Conservation (phyloP, 257 asterid species). For the Solanum pimpinellifolium region DNA sequence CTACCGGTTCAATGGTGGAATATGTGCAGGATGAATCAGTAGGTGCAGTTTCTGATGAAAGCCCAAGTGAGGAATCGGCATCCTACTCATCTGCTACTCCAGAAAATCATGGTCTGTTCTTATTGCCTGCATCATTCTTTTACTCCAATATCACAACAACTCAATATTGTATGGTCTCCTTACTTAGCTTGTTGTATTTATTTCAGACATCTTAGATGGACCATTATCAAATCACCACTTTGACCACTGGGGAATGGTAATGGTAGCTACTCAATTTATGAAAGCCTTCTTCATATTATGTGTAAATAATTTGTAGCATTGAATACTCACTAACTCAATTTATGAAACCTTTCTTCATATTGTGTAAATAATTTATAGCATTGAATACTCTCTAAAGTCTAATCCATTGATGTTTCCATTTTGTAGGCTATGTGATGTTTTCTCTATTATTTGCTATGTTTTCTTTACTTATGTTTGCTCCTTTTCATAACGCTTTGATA, state of each 20-base stretch:
- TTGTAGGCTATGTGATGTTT: neutral
- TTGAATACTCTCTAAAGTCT: neutral
- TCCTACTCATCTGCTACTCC: conserved; percentile 25
- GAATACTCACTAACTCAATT: neutral
- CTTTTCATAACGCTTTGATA: neutral
- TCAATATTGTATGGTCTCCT: neutral
- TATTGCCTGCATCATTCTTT: conserved; percentile 1
- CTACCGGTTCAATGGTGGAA: neutral
- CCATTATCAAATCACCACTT: neutral
- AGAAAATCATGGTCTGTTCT: conserved; percentile 22
- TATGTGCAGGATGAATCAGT: conserved; percentile 38
- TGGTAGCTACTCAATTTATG: neutral
- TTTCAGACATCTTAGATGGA: neutral
- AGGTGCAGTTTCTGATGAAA: conserved; percentile 25
- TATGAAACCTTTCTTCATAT: neutral
- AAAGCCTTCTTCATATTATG: neutral
- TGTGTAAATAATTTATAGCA: neutral
- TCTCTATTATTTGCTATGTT: neutral
- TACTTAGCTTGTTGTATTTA: neutral
- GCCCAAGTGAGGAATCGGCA: conserved; percentile 22
- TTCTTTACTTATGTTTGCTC: neutral
- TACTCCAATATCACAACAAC: neutral
- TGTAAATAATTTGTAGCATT: neutral
- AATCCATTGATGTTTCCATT: neutral
- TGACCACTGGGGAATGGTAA: neutral